Conservation (phyloP, 2,329 filamentous ascomycete species). For the Hypoxylon sp. region DNA sequence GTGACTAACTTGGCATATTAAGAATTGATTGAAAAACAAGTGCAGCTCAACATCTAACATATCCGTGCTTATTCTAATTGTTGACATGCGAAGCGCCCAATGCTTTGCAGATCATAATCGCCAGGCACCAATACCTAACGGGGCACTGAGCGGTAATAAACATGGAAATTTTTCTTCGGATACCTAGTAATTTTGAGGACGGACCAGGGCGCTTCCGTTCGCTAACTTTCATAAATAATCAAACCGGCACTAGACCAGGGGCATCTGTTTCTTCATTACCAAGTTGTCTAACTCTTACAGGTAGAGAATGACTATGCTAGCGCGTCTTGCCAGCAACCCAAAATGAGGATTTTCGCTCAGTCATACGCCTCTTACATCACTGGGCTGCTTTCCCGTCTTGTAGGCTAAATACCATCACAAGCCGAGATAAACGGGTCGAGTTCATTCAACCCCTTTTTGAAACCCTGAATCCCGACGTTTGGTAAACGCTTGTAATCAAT, state of each 20-base stretch:
- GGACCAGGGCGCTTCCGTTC: constrained; percentile 1
- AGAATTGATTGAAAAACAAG: constrained; percentile 27
- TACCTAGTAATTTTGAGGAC: constrained; percentile 2
- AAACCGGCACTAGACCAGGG: constrained; percentile 29
- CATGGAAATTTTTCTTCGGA: constrained; percentile 8
- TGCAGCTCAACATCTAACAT: background rate
- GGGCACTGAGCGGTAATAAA: constrained; percentile 14
- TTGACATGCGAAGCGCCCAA: constrained; percentile 18
- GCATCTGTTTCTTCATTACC: constrained; percentile 16
- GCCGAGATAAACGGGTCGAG: background rate
- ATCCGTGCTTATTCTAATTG: constrained; percentile 2
- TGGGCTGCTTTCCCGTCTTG: background rate
- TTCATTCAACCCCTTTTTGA: background rate
- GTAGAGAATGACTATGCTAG: background rate
- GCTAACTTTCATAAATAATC: constrained; percentile 15
- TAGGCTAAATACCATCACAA: constrained; percentile 1
- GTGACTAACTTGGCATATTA: constrained; percentile 29
- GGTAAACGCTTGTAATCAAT: background rate
- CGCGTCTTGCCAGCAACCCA: constrained; percentile 23
- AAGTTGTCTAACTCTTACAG: background rate
- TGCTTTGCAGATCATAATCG: constrained; percentile 23
- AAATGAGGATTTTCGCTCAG: constrained; percentile 39
- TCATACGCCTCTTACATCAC: constrained; percentile 39
- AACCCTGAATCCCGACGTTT: background rate
- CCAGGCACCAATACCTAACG: constrained; percentile 39